Evolutionary conservation across 108 stramenopile species (phyloP).

Genomic region (Aurantiochytrium sp.): DNA sequence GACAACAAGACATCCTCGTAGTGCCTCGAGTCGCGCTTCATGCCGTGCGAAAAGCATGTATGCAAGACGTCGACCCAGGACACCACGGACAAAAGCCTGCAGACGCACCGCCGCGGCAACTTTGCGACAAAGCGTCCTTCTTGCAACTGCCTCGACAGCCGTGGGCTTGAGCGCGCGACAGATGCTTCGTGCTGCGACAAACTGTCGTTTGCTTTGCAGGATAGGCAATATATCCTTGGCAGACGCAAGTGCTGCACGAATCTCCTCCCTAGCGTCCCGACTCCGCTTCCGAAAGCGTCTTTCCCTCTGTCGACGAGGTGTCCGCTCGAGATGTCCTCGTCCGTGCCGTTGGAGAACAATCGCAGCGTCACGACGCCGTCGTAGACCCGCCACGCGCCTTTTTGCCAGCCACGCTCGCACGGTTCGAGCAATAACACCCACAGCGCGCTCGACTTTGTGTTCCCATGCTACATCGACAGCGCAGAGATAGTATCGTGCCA

Average conservation of each 20-base stretch:
- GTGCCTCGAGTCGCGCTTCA: background rate
- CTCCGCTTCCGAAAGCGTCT: background rate
- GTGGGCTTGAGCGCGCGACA: background rate
- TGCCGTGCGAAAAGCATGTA: background rate
- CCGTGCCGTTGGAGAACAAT: background rate
- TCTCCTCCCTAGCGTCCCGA: background rate
- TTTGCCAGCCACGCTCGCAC: background rate
- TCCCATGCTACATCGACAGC: background rate
- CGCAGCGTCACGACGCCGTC: background rate
- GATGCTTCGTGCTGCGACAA: background rate
- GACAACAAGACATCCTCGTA: background rate
- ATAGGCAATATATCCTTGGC: background rate
- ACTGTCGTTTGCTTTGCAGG: background rate
- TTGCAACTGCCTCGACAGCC: background rate
- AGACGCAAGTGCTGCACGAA: background rate
- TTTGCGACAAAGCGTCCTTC: background rate
- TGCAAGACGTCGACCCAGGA: background rate
- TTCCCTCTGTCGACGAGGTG: background rate
- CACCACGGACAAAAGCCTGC: background rate
- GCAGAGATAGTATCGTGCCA: background rate
- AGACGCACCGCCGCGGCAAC: background rate
- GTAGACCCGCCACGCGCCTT: background rate
- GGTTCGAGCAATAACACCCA: background rate
- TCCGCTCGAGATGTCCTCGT: background rate
- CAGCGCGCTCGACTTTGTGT: background rate